Conservation (phyloP, 2,329 filamentous ascomycete genomes). For the Colletotrichum musicola region DNA sequence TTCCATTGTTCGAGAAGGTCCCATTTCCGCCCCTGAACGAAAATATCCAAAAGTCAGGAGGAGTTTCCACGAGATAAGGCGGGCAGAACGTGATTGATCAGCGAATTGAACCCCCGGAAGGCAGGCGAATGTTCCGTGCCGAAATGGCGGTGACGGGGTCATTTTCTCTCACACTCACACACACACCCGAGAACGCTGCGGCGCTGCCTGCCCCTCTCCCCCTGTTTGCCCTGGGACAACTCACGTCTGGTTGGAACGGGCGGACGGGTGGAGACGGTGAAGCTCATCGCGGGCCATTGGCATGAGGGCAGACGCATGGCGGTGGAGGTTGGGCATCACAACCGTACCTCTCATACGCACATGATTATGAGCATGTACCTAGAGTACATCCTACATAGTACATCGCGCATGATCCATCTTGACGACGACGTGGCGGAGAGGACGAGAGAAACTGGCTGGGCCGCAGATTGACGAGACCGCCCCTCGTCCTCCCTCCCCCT, state of each 20-base stretch:
- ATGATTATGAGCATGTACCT: no score
- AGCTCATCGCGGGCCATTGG: constrained; percentile 31
- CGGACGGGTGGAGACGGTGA: constrained; percentile 28
- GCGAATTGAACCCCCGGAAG: constrained; percentile 18
- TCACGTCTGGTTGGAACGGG: constrained; percentile 35
- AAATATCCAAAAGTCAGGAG: constrained; percentile 2
- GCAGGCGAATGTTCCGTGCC: constrained; percentile 37
- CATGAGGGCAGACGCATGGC: constrained; percentile 37
- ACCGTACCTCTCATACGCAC: no score
- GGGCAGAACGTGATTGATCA: constrained; percentile 29
- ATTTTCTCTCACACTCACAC: constrained; percentile 12
- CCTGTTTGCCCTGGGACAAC: constrained; percentile 29
- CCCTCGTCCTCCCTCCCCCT: neutral
- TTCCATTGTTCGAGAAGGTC: neutral
- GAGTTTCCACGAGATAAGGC: constrained; percentile 11
- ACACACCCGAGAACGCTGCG: constrained; percentile 15
- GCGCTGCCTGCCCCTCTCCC: neutral
- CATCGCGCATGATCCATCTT: constrained; percentile 37
- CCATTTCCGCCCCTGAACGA: neutral
- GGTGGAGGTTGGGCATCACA: constrained; percentile 39
- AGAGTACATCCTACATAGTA: neutral
- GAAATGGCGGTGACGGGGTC: constrained; percentile 38
- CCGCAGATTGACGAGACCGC: constrained; percentile 34
- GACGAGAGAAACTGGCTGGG: constrained; percentile 12
- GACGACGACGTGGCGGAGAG: constrained; percentile 38